These are phyloP conservation scores for Xanthoceras sorbifolium DNA, from an alignment of 345 rosid species.

Conservation along the genomic window DNA sequence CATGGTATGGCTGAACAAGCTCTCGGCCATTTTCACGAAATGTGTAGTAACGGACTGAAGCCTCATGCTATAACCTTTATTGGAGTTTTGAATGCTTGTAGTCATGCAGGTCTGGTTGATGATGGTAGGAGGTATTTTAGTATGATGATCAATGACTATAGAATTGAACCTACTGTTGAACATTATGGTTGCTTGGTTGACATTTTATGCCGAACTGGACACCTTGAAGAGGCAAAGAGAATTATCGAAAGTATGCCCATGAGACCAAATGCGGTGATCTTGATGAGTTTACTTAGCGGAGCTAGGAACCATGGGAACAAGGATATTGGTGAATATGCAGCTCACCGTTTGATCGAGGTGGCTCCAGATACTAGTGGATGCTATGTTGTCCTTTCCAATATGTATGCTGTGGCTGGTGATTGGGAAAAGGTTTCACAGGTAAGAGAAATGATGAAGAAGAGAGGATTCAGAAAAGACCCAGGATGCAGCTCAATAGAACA, in stretches of 20 bases:
- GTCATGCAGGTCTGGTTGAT: slow-evolving; percentile 65
- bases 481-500: slow-evolving; percentile 55
- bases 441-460: slow-evolving; percentile 53
- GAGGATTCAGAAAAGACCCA: slow-evolving; percentile 45
- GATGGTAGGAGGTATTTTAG: slow-evolving; percentile 54
- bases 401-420: slow-evolving; percentile 63
- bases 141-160: slow-evolving; percentile 50
- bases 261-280: slow-evolving; percentile 56
- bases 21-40: slow-evolving; percentile 42
- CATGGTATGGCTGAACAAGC: slow-evolving; percentile 63
- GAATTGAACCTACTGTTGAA: slow-evolving; percentile 52
- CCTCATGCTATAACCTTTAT: slow-evolving; percentile 64
- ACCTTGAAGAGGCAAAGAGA: slow-evolving; percentile 57
- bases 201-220: slow-evolving; percentile 55
- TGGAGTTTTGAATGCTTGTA: slow-evolving; percentile 72
- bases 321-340: slow-evolving; percentile 58
- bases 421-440: slow-evolving; percentile 55
- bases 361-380: slow-evolving; percentile 58
- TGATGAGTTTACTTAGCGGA: slow-evolving; percentile 64
- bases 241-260: slow-evolving; percentile 54
- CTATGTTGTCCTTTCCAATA: slow-evolving; percentile 61
- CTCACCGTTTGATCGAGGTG: slow-evolving; percentile 40
- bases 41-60: slow-evolving; percentile 42
- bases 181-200: slow-evolving; percentile 76
- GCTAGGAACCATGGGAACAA: slow-evolving; percentile 51